Evolutionary conservation across 495 filamentous ascomycete genomes (phyloP).

Genomic region (Cenococcum geophilum): DNA sequence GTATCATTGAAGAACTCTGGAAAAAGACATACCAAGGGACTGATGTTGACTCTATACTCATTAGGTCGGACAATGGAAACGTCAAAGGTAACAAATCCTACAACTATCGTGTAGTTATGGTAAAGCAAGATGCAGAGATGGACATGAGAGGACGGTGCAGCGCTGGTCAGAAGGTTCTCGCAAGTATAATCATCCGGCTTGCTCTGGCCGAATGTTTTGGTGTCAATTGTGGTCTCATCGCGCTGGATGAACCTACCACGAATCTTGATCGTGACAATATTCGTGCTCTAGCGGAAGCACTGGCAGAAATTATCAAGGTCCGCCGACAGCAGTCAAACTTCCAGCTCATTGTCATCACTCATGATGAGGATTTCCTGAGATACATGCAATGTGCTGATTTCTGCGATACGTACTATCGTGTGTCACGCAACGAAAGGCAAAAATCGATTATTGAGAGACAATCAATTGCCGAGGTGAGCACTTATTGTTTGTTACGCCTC

Average conservation of each 20-base stretch:
- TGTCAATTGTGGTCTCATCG: conserved; percentile 91
- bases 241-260: conserved; percentile 95
- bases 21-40: conserved; percentile 94
- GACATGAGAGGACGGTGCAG: conserved; percentile 98
- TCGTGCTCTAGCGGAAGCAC: conserved; percentile 70
- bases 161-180: conserved; percentile 92
- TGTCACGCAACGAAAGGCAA: conserved; percentile 75
- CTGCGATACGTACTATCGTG: conserved; percentile 82
- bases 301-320: conserved; percentile 81
- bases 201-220: conserved; percentile 97
- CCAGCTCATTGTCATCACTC: conserved; percentile 96
- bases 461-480: conserved; percentile 53
- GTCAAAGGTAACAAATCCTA: conserved; percentile 73
- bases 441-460: conserved; percentile 79
- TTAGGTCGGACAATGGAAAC: conserved; percentile 79
- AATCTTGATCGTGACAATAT: conserved; percentile 97
- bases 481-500: background rate
- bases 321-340: conserved; percentile 87
- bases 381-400: conserved; percentile 95
- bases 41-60: conserved; percentile 94
- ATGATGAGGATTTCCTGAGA: conserved; percentile 93
- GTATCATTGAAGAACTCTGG: conserved; percentile 92
- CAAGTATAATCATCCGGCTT: conserved; percentile 94
- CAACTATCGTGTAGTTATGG: conserved; percentile 98
- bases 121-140: conserved; percentile 95